Evolutionary conservation across 1,139 yeast species (phyloP).

Genomic region (Pichia sp.): DNA sequence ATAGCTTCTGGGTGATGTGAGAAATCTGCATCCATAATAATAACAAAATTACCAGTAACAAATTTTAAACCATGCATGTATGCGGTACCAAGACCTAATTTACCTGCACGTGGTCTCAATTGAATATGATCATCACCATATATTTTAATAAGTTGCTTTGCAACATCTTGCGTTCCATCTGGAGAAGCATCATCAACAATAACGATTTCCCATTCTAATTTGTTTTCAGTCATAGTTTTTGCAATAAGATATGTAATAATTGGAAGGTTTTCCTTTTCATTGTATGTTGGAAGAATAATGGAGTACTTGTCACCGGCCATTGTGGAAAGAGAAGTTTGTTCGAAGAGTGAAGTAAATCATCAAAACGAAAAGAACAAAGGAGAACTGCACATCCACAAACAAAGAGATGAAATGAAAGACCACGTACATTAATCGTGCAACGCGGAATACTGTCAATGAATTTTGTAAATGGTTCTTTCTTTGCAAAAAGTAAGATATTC

Average conservation of each 20-base stretch:
- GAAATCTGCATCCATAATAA: conserved; percentile 84
- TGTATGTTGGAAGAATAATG: conserved; percentile 73
- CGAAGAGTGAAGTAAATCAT: conserved; percentile 2
- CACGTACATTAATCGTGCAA: too few relatives aligned
- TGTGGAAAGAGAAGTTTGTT: not conserved
- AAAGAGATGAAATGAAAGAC: too few relatives aligned
- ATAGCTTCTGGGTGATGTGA: conserved; percentile 79
- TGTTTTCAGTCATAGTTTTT: conserved; percentile 57
- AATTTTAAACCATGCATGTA: conserved; percentile 72
- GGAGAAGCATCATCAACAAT: conserved; percentile 81
- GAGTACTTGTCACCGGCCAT: conserved; percentile 52
- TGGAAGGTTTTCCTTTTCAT: conserved; percentile 68
- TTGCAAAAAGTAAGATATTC: too few relatives aligned
- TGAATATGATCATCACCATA: conserved; percentile 63
- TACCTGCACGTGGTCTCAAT: conserved; percentile 70
- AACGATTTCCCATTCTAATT: conserved; percentile 69
- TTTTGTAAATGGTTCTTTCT: too few relatives aligned
- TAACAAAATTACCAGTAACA: conserved; percentile 69
- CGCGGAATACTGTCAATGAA: too few relatives aligned
- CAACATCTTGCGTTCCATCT: conserved; percentile 75
- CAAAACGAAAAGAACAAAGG: not conserved
- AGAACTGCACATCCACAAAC: not conserved
- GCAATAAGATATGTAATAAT: conserved; percentile 67
- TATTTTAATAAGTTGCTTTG: conserved; percentile 54
- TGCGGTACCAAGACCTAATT: conserved; percentile 78